Evolutionary conservation across 169 alveolate species (phyloP).

Genomic region (Toxoplasma gondii): DNA sequence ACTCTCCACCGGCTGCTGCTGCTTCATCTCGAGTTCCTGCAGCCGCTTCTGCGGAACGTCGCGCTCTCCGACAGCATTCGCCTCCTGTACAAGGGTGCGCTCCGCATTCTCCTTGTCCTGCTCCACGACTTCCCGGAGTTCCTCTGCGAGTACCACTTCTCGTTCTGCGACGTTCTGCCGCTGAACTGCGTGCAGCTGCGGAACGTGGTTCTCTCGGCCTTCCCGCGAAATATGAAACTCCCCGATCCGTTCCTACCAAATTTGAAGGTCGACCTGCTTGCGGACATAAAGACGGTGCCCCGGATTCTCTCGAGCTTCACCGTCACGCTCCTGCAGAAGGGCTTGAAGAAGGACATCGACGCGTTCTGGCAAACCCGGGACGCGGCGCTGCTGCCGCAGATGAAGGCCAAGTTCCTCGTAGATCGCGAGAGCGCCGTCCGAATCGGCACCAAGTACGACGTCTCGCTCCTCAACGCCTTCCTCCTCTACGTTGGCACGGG

Average conservation of each 20-base stretch:
- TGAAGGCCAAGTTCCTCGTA: constrained; percentile 73
- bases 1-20: constrained; percentile 90
- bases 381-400: constrained; percentile 43
- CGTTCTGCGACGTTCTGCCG: constrained; percentile 91
- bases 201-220: constrained; percentile 94
- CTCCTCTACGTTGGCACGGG: constrained; percentile 80
- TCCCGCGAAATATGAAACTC: constrained; percentile 91
- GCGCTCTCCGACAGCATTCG: constrained; percentile 52
- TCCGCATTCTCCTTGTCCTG: constrained; percentile 88
- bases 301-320: constrained; percentile 19
- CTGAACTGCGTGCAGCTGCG: constrained; percentile 92
- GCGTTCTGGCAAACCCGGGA: constrained; percentile 39
- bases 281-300: constrained; percentile 89
- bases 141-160: constrained; percentile 90
- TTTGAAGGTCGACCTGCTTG: constrained; percentile 88
- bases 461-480: constrained; percentile 81
- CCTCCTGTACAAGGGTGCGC: constrained; percentile 68
- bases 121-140: constrained; percentile 96
- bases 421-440: constrained; percentile 71
- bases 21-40: constrained; percentile 78
- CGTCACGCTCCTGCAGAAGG: constrained; percentile 5
- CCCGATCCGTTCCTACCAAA: constrained; percentile 93
- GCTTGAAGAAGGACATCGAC: constrained; percentile 15
- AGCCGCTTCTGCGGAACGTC: constrained; percentile 25
- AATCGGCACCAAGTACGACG: constrained; percentile 78